These are phyloP conservation scores for Candida piceae DNA, from an alignment of 805 yeast species.

Conservation along the genomic window DNA sequence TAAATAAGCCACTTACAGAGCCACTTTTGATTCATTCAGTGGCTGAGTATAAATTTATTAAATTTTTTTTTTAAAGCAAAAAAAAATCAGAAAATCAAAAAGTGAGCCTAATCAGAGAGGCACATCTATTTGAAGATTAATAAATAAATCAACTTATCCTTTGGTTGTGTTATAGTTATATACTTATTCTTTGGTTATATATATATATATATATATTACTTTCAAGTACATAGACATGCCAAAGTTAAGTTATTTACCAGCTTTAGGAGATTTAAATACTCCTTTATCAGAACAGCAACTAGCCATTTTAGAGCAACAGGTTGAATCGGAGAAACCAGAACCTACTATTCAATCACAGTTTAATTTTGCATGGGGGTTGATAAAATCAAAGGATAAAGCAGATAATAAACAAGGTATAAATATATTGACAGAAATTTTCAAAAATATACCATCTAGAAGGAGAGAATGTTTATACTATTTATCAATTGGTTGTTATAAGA, in stretches of 20 bases:
- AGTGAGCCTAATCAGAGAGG: too few relatives aligned
- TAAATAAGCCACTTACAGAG: too few relatives aligned
- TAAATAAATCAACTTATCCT: too few relatives aligned
- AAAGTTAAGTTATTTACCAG: conserved; percentile 27
- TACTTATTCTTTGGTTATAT: too few relatives aligned
- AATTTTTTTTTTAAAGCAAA: too few relatives aligned
- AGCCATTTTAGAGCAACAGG: conserved; percentile 69
- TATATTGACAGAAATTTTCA: conserved; percentile 63
- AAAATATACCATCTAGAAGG: conserved; percentile 75
- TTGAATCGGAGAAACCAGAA: conserved; percentile 71
- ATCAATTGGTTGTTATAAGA: conserved; percentile 80
- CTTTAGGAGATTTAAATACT: conserved; percentile 25
- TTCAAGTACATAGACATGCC: too few relatives aligned
- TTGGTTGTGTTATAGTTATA: too few relatives aligned
- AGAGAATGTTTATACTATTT: conserved; percentile 87
- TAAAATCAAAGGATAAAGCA: conserved; percentile 58
- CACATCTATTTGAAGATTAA: too few relatives aligned
- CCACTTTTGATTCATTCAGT: too few relatives aligned
- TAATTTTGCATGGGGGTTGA: conserved; percentile 94
- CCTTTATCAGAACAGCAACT: conserved; percentile 74
- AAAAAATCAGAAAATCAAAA: too few relatives aligned
- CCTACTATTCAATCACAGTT: conserved; percentile 81
- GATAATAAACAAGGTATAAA: conserved; percentile 79
- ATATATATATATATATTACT: too few relatives aligned
- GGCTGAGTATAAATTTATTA: too few relatives aligned